phyloP scores from a whole-genome alignment of 106 monocot genomes.

The Acanthochlamys bracteata region DNA sequence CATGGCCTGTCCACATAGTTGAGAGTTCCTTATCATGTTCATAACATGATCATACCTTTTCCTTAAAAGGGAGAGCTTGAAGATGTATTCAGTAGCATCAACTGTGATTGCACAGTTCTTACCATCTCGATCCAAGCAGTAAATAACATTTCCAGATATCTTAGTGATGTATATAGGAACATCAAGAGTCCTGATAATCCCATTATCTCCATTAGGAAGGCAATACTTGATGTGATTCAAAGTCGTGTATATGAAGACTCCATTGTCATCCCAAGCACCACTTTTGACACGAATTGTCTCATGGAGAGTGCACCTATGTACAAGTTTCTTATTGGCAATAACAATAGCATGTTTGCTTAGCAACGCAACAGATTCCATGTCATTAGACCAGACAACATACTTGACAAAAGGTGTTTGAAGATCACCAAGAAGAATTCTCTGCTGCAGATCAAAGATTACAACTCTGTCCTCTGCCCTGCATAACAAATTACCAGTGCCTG shows the following conservation, averaged over 20 bases:
- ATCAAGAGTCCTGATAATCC: conserved; percentile 83
- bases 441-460: conserved; percentile 76
- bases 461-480: conserved; percentile 78
- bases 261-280: conserved; percentile 98
- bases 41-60: conserved; percentile 87
- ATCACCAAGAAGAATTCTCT: conserved; percentile 69
- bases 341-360: conserved; percentile 83
- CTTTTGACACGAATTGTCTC: conserved; percentile 96
- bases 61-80: conserved; percentile 79
- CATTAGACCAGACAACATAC: conserved; percentile 79
- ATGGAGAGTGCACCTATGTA: conserved; percentile 81
- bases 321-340: conserved; percentile 77
- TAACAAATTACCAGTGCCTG: conserved; percentile 74
- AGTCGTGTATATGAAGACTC: conserved; percentile 83
- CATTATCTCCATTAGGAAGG: conserved; percentile 87
- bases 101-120: conserved; percentile 51
- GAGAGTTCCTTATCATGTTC: conserved; percentile 81
- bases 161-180: conserved; percentile 79
- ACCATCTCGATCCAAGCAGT: conserved; percentile 81
- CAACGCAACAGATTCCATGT: conserved; percentile 86
- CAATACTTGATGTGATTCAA: conserved; percentile 94
- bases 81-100: conserved; percentile 89
- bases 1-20: conserved; percentile 84
- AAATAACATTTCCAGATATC: conserved; percentile 56
- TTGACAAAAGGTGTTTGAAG: conserved; percentile 74